Base-by-base conservation (phyloP, 352 stramenopile species). In the Blastocystis sp. region DNA sequence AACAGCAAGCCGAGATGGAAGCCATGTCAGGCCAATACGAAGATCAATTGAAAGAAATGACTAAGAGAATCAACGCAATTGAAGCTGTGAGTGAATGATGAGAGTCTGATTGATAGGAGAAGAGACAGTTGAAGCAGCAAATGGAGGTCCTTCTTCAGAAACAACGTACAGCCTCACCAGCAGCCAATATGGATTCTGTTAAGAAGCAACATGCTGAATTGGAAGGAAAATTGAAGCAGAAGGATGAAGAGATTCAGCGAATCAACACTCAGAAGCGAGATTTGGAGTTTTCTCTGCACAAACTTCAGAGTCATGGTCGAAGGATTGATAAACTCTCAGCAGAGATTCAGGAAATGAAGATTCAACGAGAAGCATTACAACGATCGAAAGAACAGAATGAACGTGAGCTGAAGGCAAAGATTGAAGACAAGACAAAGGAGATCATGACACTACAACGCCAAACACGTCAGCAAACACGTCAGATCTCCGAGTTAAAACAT, bases 351-450 rank as follows among this genome's bases (percentile, higher is more conserved):
- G 71, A 67, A 0, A 83, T 83, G 71, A 83, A 83, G 49, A 35
- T 37, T 21, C 71, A 83, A 49, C 4, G 27, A 11, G 51, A 65
- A 21, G 46, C 24, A 21, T 24, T 83, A 56, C 11, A 83, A 49
- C 43, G 71, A 21, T 65, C 49, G 16, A 63, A 46, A 29, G 49
- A 83, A 56, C 71, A 83, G 46, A 39, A 24, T 21, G 43, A 83
- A 27, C n/a, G 71, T 6, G 46, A 83, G 49, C 49, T 65, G 14
- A 32, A 43, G 6, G 29, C 27, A 19, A 27, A 65, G 49, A 51
- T 83, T 21, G 71, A 83, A 6, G 71, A 83, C 32, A 83, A 83
- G 35, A 65, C 27, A 32, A 83, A 67, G 71, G 71, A 83, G 21
- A 83, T 83, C 14, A 43, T 65, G 46, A n/a, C 49, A 24, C n/a